Evolutionary conservation across 1,139 yeast genomes (phyloP).

Genomic region (Groenewaldozyma auringiensis): DNA sequence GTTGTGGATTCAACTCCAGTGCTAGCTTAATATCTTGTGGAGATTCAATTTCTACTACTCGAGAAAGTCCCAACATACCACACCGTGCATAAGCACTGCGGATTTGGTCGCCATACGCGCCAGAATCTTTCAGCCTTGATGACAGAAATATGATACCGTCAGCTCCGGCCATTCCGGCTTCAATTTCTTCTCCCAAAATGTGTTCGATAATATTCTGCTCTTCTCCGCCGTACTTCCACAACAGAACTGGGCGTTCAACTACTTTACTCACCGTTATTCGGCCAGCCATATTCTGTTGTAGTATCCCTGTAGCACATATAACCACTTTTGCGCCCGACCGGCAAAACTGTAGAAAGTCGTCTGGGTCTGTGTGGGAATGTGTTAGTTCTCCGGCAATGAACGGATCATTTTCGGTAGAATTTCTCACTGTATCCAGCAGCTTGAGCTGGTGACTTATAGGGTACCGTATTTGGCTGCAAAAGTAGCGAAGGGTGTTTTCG

Average conservation of each 20-base stretch:
- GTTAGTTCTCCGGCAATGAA: constrained; percentile 18
- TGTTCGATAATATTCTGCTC: constrained; percentile 13
- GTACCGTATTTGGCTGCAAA: constrained; percentile 12
- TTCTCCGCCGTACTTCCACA: constrained; percentile 18
- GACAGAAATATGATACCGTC: constrained; percentile 20
- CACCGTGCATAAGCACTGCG: constrained; percentile 1
- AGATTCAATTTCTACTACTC: constrained; percentile 3
- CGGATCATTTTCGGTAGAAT: constrained; percentile 12
- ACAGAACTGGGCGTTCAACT: constrained; percentile 19
- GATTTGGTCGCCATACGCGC: neutral
- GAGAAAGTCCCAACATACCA: constrained; percentile 5
- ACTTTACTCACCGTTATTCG: constrained; percentile 18
- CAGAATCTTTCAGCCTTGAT: constrained; percentile 7
- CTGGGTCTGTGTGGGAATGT: constrained; percentile 23
- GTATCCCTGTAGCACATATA: constrained; percentile 19
- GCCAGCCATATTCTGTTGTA: constrained; percentile 21
- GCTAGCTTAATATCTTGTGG: neutral
- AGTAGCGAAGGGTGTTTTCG: no score
- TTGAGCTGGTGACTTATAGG: constrained; percentile 16
- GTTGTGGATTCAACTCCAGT: neutral
- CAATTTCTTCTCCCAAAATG: constrained; percentile 21
- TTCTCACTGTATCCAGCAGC: constrained; percentile 8
- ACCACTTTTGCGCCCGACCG: constrained; percentile 17
- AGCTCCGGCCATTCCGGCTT: constrained; percentile 23
- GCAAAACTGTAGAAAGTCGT: constrained; percentile 19